Conservation (phyloP, 1,284 basidiomycete species). For the Tilletia horrida region DNA sequence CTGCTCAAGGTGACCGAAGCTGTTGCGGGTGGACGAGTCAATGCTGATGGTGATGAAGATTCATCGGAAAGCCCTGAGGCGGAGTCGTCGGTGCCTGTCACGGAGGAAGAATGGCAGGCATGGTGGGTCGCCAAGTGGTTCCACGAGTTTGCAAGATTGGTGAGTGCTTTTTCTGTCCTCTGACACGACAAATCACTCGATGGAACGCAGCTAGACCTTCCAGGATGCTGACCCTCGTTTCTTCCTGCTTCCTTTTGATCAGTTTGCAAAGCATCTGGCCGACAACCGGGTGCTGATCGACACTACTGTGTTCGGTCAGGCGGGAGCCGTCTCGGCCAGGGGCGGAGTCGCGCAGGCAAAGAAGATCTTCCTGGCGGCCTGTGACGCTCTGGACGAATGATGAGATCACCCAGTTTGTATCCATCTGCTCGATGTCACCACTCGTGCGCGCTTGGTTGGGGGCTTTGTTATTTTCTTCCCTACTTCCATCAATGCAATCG, state of each 20-base stretch:
- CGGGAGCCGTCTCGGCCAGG: neutral
- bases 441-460: too few relatives aligned
- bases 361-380: neutral
- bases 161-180: constrained; percentile 1
- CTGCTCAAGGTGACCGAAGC: constrained; percentile 19
- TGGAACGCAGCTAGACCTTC: neutral
- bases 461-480: too few relatives aligned
- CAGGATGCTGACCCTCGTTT: neutral
- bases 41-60: constrained; percentile 1
- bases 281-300: constrained; percentile 39
- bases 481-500: too few relatives aligned
- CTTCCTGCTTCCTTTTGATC: neutral
- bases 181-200: neutral
- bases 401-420: too few relatives aligned
- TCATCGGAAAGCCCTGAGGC: neutral
- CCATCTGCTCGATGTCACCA: too few relatives aligned
- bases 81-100: constrained; percentile 18
- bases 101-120: constrained; percentile 30
- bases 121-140: constrained; percentile 52
- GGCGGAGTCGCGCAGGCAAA: constrained; percentile 7
- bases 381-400: constrained; percentile 15
- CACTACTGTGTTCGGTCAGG: constrained; percentile 34
- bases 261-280: constrained; percentile 36
- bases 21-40: neutral
- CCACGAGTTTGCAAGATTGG: constrained; percentile 29